These are phyloP conservation scores for Geosmithia morbida DNA, from an alignment of 2,329 filamentous ascomycete species.

Conservation along the genomic window DNA sequence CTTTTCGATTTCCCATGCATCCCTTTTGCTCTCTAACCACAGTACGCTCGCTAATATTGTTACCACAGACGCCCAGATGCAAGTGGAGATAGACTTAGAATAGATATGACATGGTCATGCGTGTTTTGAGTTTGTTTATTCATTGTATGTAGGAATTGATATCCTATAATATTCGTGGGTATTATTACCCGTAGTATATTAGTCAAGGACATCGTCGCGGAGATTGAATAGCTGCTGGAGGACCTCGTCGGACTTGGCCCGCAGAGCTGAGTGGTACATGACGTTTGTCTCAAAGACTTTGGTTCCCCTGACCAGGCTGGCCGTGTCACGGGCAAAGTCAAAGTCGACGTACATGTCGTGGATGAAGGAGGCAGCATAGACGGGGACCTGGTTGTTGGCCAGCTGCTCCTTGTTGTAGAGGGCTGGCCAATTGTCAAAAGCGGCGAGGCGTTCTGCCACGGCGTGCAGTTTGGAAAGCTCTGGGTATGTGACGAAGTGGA, in stretches of 20 bases:
- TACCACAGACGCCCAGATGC: constrained; percentile 31
- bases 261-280: constrained; percentile 75
- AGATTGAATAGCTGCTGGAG: constrained; percentile 62
- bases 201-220: constrained; percentile 54
- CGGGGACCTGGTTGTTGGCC: constrained; percentile 63
- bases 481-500: constrained; percentile 68
- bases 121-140: no score
- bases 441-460: constrained; percentile 58
- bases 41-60: constrained; percentile 4
- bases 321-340: constrained; percentile 58
- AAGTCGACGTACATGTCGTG: constrained; percentile 92
- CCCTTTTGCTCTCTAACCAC: neutral
- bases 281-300: constrained; percentile 77
- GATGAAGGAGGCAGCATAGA: constrained; percentile 71
- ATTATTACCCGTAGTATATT: constrained; percentile 1
- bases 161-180: no score
- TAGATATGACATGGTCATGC: neutral
- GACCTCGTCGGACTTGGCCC: constrained; percentile 60
- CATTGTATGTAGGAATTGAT: no score
- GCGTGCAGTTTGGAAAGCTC: constrained; percentile 57
- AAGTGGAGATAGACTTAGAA: constrained; percentile 32
- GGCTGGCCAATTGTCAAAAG: constrained; percentile 52
- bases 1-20: constrained; percentile 11
- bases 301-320: constrained; percentile 56
- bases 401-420: constrained; percentile 67